Base-by-base conservation (phyloP, 1,139 yeast genomes). In the Pichia sp. region DNA sequence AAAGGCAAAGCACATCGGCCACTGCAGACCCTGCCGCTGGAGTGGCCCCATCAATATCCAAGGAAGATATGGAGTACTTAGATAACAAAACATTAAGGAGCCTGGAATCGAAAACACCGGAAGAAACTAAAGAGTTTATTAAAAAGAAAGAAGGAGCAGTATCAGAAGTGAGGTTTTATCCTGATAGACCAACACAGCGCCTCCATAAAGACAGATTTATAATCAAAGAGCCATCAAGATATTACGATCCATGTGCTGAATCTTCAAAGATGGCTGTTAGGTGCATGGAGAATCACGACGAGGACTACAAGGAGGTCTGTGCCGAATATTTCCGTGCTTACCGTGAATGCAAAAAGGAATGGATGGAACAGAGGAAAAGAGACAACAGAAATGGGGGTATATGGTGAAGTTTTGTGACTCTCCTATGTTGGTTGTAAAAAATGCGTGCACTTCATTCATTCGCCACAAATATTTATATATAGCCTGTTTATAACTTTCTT, bases 221-320 rank as follows among this genome's bases (percentile, higher is more conserved):
- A 5, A 72, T 76, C 41, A 90, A 92, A 64, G 90, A 81, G 46
- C 87, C 96, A 1, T 85, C 96, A 6, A 83, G 86, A 68, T 93
- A 79, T 69, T 92, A 87, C 66, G 97, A 93, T 67, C 98, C 99
- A 0, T 93, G 99, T 70, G 87, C 85, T 55, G 92, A 90, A 66
- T 86, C 95, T 47, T 78, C 97, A 26, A 85, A 84, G 67, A 93
- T 95, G 79, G 87, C 96, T 40, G 75, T 90, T 63, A 81, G 80
- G 61, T 93, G 99, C 64, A 75, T 93, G 67, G 89, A 83, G 59
- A 81, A 87, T 65, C 92, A 85, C 64, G 93, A 89, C 60, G 68
- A 66, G 41, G 84, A 80, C 59, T 69, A 69, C 58, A 81, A 85
- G 60, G 79, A 81, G 31, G 81, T 81, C 57, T 93, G 99, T 69